A percentile compares a stretch with the other conserved stretches of the same genome.
Conservation (phyloP, 148 eudicot species). For the Hydrangea macrophylla region DNA sequence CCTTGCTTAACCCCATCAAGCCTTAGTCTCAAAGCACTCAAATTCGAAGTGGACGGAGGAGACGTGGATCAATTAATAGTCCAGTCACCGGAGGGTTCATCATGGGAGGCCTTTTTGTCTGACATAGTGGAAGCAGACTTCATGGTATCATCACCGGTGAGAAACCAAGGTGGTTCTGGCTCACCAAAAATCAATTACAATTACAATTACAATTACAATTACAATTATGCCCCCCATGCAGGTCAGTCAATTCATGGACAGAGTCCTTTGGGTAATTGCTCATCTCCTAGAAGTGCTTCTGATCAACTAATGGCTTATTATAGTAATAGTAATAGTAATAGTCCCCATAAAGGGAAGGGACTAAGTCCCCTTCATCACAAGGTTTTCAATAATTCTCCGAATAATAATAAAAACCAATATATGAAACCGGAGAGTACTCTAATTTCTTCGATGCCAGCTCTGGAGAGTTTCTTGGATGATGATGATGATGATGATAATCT, state of each 20-base stretch:
- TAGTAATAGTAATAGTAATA: neutral
- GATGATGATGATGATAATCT: slow-evolving; percentile 27
- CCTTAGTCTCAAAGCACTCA: slow-evolving; percentile 22
- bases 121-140: slow-evolving; percentile 36
- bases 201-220: slow-evolving; percentile 19
- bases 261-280: slow-evolving; percentile 16
- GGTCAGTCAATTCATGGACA: slow-evolving; percentile 17
- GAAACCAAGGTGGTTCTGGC: slow-evolving; percentile 22
- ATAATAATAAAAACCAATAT: slow-evolving; percentile 31
- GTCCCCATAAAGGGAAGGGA: slow-evolving; percentile 35
- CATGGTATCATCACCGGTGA: slow-evolving; percentile 47
- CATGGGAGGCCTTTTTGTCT: slow-evolving; percentile 46
- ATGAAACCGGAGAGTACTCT: slow-evolving; percentile 41
- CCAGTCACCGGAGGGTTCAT: slow-evolving; percentile 36
- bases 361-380: slow-evolving; percentile 42
- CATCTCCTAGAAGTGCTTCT: slow-evolving; percentile 24
- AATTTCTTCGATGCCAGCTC: slow-evolving; percentile 31
- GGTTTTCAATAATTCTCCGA: slow-evolving; percentile 42
- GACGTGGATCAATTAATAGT: slow-evolving; percentile 28
- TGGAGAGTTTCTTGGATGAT: slow-evolving; percentile 40
- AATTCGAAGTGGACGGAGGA: slow-evolving; percentile 28
- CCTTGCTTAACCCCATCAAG: slow-evolving; percentile 26
- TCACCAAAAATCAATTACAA: too few relatives aligned
- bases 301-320: slow-evolving; percentile 29
- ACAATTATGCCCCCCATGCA: slow-evolving; percentile 8